Evolutionary conservation across 2,329 filamentous ascomycete species (phyloP), one percentile per base, ranked within the genome.

Genomic region (Venturia carpophila): DNA sequence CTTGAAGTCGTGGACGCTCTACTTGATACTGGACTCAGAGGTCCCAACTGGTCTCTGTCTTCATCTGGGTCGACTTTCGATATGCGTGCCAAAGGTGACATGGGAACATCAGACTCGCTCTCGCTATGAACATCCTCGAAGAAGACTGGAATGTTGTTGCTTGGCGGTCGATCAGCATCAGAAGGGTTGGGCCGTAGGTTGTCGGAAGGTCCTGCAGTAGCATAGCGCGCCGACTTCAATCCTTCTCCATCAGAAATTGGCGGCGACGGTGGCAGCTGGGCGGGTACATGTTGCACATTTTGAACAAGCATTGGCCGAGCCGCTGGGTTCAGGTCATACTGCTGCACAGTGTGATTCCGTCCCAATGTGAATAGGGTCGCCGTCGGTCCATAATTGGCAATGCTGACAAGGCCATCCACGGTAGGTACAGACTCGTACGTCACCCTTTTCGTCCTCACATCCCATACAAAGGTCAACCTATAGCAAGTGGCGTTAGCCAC

Each of bases 381-480:
- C 7, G 89, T 92, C 0, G 92, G 89, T 1, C 93, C 94, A 75
- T 94, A 96, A 67, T 92, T 89, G 56, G 92, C 89, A 55, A 99
- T 83, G 19, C 91, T 93, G 68, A 85, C 84, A 66, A 97, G 84
- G 69, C 88, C 86, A 45, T 94, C 88, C 7, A 92, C 82, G 1
- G 92, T 97, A 6, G 92, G 92, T 65, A 97, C 90, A 66, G 85
- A 83, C 71, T 97, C 92, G 75, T 87, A 95, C 3, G 91, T 92
- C 70, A 99, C 92, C 73, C 96, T 88, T 75, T 97, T 97, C n/a
- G 94, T 99, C 68, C 92, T 85, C 56, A 99, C 94, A 80, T 99
- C 94, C 93, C 94, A 99, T 66, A 92, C 89, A 71, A 90, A 87
- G 45, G 92, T 96, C 81, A 96, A 90, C 65, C 92, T 80, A 67